phyloP scores from a whole-genome alignment of 768 basidiomycete genomes.

The Xerocomellus dryophilus region DNA sequence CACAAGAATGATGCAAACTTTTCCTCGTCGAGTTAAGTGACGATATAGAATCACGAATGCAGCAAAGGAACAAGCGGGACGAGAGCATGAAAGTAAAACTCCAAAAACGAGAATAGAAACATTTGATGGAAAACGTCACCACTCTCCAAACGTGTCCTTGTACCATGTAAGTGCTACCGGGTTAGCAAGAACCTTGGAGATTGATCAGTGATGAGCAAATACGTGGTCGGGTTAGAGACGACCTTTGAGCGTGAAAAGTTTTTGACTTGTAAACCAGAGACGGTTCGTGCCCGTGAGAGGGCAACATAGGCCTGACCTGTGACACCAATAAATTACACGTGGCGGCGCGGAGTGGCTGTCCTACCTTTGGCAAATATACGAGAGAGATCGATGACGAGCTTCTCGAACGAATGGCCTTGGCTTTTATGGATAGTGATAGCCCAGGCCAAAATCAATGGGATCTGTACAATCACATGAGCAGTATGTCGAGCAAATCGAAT shows the following conservation, averaged over 20 bases:
- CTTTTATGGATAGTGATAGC: slow-evolving; percentile 4
- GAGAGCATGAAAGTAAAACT: no score
- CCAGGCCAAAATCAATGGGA: neutral
- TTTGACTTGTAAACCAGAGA: neutral
- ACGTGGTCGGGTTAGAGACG: no score
- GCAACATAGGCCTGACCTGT: neutral
- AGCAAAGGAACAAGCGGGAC: no score
- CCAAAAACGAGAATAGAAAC: no score
- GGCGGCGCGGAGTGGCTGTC: neutral
- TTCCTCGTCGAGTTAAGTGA: no score
- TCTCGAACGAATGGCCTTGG: neutral
- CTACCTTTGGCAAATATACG: neutral
- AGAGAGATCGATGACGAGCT: neutral
- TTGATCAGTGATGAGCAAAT: no score
- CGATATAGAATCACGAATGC: no score
- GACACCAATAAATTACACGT: neutral
- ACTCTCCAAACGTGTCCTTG: no score
- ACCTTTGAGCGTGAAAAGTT: neutral
- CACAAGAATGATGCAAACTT: no score
- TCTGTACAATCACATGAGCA: neutral
- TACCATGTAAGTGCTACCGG: no score
- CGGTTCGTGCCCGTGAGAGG: neutral
- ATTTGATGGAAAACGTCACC: no score
- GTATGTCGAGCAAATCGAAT: neutral
- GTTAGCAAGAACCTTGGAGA: no score